phyloP scores from a whole-genome alignment of 805 yeast species.

The Ogataea ramenticola region DNA sequence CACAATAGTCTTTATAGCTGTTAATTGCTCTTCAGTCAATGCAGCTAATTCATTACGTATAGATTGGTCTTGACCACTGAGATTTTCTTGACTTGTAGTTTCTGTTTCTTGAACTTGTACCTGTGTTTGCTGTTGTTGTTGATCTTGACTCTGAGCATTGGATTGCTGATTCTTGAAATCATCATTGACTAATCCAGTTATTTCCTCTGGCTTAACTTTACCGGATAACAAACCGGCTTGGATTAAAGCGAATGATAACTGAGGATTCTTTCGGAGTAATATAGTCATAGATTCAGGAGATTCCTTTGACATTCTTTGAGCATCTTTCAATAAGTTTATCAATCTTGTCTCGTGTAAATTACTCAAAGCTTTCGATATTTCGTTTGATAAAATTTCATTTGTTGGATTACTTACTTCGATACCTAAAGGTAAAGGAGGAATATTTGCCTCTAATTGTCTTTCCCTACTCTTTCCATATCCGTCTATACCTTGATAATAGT shows the following conservation, averaged over 20 bases:
- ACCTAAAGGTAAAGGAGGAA: conserved; percentile 54
- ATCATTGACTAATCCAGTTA: conserved; percentile 15
- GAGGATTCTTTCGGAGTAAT: conserved; percentile 67
- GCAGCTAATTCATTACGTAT: background rate
- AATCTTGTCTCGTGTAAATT: conserved; percentile 41
- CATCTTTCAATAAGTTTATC: conserved; percentile 43
- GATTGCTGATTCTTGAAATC: no score
- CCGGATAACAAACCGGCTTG: conserved; percentile 51
- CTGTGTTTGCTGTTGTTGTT: background rate
- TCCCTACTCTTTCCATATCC: background rate
- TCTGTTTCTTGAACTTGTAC: background rate
- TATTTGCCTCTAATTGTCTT: conserved; percentile 17
- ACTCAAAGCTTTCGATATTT: conserved; percentile 39
- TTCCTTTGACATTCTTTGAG: conserved; percentile 48
- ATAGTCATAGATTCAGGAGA: conserved; percentile 53
- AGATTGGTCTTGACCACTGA: background rate
- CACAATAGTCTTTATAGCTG: conserved; percentile 16
- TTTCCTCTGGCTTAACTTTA: conserved; percentile 17
- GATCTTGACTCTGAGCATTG: conserved; percentile 1
- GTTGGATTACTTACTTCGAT: conserved; percentile 29
- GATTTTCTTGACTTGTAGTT: background rate
- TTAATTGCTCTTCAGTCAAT: conserved; percentile 12
- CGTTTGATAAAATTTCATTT: conserved; percentile 28
- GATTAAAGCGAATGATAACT: conserved; percentile 73
- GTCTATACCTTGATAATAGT: background rate